Percentiles rank a stretch among this genome's conserved stretches.
These are phyloP conservation scores for Suhomyces tanzawaensis DNA, from an alignment of 805 yeast species.

Conservation along the genomic window DNA sequence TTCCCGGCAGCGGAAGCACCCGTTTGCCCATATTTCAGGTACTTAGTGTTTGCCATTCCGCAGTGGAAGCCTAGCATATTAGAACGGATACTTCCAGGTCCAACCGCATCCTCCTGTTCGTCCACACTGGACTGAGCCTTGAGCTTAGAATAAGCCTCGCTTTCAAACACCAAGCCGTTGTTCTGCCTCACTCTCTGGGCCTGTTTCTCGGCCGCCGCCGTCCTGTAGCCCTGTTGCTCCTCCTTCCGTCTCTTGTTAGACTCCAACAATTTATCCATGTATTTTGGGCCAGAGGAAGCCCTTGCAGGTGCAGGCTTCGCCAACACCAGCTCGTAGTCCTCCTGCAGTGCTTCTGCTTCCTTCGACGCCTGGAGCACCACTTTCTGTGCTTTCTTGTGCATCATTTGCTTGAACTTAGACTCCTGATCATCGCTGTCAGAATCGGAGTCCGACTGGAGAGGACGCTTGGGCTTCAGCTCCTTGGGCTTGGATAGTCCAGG, in stretches of 20 bases:
- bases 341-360: not conserved
- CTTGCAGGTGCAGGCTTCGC: not conserved
- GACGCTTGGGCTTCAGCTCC: slow-evolving; percentile 3
- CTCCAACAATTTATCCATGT: slow-evolving; percentile 40
- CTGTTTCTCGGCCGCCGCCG: slow-evolving; percentile 35
- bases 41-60: too few relatives aligned
- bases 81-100: too few relatives aligned
- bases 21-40: too few relatives aligned
- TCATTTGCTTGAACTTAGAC: slow-evolving; percentile 36
- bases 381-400: slow-evolving; percentile 14
- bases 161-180: slow-evolving; percentile 47
- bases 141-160: slow-evolving; percentile 37
- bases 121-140: slow-evolving; percentile 27
- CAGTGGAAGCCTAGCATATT: too few relatives aligned
- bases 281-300: not conserved
- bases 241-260: slow-evolving; percentile 45
- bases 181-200: slow-evolving; percentile 3
- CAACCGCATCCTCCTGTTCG: slow-evolving; percentile 1
- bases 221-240: slow-evolving; percentile 42
- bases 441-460: slow-evolving; percentile 2
- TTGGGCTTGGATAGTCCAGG: not conserved
- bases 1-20: too few relatives aligned
- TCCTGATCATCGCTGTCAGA: slow-evolving; percentile 6
- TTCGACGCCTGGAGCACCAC: slow-evolving; percentile 3
- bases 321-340: not conserved